phyloP scores from a whole-genome alignment of 495 filamentous ascomycete genomes.

The Jackrogersella multiformis region DNA sequence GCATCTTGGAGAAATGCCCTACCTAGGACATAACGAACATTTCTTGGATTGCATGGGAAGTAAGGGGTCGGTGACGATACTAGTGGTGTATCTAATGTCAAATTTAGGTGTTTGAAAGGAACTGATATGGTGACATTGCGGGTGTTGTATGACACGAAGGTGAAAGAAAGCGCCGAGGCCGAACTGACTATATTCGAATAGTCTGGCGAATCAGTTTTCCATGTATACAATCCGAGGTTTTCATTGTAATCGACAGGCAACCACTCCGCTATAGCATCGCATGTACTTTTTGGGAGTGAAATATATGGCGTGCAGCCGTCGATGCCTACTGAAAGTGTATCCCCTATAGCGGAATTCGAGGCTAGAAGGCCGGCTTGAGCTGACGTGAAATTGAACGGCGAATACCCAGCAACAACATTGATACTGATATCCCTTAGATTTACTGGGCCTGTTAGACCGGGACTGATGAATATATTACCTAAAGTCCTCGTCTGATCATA shows the following conservation, averaged over 20 bases:
- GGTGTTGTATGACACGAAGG: background rate
- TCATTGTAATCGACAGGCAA: background rate
- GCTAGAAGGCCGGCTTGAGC: background rate
- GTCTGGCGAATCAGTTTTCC: background rate
- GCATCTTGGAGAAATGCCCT: background rate
- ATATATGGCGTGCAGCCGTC: background rate
- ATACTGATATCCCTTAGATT: background rate
- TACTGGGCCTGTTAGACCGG: background rate
- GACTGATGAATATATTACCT: background rate
- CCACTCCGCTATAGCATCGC: background rate
- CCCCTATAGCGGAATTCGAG: background rate
- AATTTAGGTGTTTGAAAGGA: background rate
- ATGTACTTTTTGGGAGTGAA: background rate
- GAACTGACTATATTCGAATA: background rate
- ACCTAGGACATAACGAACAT: background rate
- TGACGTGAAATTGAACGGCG: background rate
- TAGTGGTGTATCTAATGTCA: background rate
- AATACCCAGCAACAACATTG: background rate
- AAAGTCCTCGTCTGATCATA: background rate
- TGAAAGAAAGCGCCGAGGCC: background rate
- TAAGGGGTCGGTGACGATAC: background rate
- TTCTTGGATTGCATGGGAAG: background rate
- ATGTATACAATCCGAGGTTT: background rate
- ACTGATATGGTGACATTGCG: background rate
- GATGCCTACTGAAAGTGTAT: background rate